Base-by-base conservation (phyloP, 176 grass and related monocot species). In the Ensete ventricosum region DNA sequence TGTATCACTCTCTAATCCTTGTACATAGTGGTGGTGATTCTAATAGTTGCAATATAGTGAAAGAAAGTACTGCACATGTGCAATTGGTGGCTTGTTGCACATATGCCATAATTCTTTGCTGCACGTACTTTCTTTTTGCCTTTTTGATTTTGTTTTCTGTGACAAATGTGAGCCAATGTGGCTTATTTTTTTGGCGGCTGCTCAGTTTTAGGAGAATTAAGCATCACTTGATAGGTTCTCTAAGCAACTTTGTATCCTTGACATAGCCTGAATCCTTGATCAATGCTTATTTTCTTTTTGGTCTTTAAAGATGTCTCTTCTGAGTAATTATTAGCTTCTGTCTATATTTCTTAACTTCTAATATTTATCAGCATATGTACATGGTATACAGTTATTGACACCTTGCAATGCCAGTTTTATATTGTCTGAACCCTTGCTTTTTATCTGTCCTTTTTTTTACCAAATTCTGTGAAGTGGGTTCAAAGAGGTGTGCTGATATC, bases 401-500 rank as follows among this genome's bases (percentile, higher is more conserved):
- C 64, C 25, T 67, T 67, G 64, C 12, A 67, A 14, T 67, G 24
- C 22, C 34, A 43, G 34, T 67, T 34, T 50, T 20, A n/a, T 70
- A 23, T 7, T 51, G 21, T 10, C 8, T 10, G 11, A 51, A 19
- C 67, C 17, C 9, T n/a, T 43, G 9, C 16, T 17, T 34, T 16
- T 67, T 67, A 16, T 16, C 11, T 34, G 65, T 69, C 54, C 34
- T 69, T 69, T 52, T 86, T 27, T 20, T 69, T 51, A 76, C 3
- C 53, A 65, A 53, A 22, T 74, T 14, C 2, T 81, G 64, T 54
- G 55, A 34, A 59, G 25, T 74, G 72, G 54, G 21, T 62, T 65
- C 23, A 75, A 14, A 27, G 62, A 9, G 54, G 54, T 73, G 69
- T 89, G 77, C 88, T 80, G 76, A 73, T 11, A 23, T 49, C 63